Conservation (phyloP, 2,329 filamentous ascomycete genomes). For the Microdochium paspali region DNA sequence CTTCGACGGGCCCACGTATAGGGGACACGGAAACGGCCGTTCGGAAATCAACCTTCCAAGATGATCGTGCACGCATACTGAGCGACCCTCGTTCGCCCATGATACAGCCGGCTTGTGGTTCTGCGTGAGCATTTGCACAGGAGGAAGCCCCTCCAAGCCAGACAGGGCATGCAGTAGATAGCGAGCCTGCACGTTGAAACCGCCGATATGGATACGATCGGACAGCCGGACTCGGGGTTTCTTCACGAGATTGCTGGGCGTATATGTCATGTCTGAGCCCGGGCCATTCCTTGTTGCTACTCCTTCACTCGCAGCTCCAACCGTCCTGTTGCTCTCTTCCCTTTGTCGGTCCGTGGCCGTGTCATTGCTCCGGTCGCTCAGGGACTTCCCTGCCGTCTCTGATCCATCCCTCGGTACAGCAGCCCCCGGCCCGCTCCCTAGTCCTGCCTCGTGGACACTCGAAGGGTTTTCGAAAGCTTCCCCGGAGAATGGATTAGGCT, state of each 20-base stretch:
- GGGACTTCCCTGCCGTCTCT: neutral
- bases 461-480: too few relatives aligned
- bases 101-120: slow-evolving; percentile 1
- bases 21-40: neutral
- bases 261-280: too few relatives aligned
- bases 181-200: neutral
- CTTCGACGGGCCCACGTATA: neutral
- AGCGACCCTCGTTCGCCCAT: neutral
- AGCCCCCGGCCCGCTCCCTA: too few relatives aligned
- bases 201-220: neutral
- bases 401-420: neutral
- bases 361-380: too few relatives aligned
- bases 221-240: neutral
- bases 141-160: slow-evolving; percentile 2
- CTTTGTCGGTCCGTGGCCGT: too few relatives aligned
- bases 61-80: neutral
- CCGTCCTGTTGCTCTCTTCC: too few relatives aligned
- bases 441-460: too few relatives aligned
- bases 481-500: neutral
- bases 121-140: slow-evolving; percentile 10
- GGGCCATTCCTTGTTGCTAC: too few relatives aligned
- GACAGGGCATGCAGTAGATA: neutral
- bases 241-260: too few relatives aligned
- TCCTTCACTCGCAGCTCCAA: too few relatives aligned
- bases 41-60: neutral